Evolutionary conservation across 257 asterid species (phyloP).

Genomic region (Solanum bulbocastanum): DNA sequence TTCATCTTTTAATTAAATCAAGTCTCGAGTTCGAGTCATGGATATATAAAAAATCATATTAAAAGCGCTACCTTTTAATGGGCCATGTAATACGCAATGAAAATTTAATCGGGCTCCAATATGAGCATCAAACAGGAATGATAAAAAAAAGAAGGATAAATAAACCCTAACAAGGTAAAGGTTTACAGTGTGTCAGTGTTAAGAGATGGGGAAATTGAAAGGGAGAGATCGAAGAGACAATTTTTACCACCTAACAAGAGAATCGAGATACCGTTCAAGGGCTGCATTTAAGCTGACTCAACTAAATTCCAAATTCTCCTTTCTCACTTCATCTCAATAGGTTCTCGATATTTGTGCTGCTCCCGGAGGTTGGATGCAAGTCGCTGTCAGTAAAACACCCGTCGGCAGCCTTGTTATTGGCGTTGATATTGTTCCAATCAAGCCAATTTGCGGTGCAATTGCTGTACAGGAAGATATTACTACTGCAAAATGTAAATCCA

Average conservation of each 20-base stretch:
- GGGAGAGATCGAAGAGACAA: conserved; percentile 85
- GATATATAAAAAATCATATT: too few species aligned
- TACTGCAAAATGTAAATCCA: conserved; percentile 42
- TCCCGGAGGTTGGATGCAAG: conserved; percentile 99
- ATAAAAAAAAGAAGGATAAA: too few species aligned
- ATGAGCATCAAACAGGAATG: too few species aligned
- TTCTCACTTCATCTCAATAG: conserved; percentile 58
- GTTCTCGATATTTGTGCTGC: conserved; percentile 98
- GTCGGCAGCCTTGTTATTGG: conserved; percentile 75
- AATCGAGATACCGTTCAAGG: conserved; percentile 62
- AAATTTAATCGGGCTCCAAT: too few species aligned
- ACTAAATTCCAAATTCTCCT: conserved; percentile 58
- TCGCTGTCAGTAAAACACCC: conserved; percentile 58
- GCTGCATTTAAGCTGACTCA: conserved; percentile 86
- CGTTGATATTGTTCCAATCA: conserved; percentile 70
- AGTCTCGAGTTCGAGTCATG: too few species aligned
- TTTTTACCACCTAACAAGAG: conserved; percentile 71
- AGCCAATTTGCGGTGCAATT: conserved; percentile 73
- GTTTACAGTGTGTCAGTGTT: too few species aligned
- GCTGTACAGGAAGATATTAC: conserved; percentile 78
- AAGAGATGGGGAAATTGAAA: conserved; percentile 59
- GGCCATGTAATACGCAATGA: too few species aligned
- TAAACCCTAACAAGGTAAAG: too few species aligned
- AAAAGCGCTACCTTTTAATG: too few species aligned
- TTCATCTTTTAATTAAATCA: too few species aligned